Evolutionary conservation across 495 filamentous ascomycete species (phyloP).

Genomic region (Xylaria telfairii): DNA sequence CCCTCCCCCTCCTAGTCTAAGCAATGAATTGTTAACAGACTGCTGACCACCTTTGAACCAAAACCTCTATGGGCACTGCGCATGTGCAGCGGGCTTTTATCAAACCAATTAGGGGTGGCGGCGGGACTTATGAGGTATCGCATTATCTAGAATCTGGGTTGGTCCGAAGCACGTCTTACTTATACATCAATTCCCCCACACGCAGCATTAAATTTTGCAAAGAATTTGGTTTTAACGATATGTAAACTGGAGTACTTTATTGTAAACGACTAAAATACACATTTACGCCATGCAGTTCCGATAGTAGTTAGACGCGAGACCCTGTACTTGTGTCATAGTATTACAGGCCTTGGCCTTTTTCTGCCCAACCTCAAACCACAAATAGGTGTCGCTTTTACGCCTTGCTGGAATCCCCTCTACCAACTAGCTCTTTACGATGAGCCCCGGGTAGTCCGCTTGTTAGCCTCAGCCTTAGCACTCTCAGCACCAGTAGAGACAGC

Average conservation of each 20-base stretch:
- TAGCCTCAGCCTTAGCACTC: slow-evolving; percentile 66
- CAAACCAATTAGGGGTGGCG: background rate
- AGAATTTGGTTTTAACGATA: background rate
- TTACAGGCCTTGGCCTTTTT: slow-evolving; percentile 26
- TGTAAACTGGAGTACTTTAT: slow-evolving; percentile 11
- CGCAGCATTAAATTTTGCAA: background rate
- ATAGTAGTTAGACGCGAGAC: slow-evolving; percentile 14
- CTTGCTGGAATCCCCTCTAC: slow-evolving; percentile 4
- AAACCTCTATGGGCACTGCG: background rate
- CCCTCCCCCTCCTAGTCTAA: background rate
- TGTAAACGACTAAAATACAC: slow-evolving; percentile 25
- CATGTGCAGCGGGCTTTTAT: too few relatives aligned
- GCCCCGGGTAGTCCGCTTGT: slow-evolving; percentile 60
- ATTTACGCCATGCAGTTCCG: slow-evolving; percentile 28
- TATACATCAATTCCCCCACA: background rate
- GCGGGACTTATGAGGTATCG: background rate
- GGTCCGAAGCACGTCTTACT: background rate
- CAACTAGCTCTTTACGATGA: slow-evolving; percentile 38
- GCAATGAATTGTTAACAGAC: background rate
- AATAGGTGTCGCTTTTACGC: slow-evolving; percentile 12
- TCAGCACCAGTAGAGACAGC: slow-evolving; percentile 70
- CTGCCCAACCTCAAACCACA: slow-evolving; percentile 9
- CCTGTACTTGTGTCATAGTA: slow-evolving; percentile 21
- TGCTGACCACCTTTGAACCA: background rate
- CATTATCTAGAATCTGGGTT: background rate